A percentile compares a stretch with the other conserved stretches of the same genome.
Evolutionary conservation across 2,329 filamentous ascomycete species (phyloP).

Genomic region (Penicillium sp.): DNA sequence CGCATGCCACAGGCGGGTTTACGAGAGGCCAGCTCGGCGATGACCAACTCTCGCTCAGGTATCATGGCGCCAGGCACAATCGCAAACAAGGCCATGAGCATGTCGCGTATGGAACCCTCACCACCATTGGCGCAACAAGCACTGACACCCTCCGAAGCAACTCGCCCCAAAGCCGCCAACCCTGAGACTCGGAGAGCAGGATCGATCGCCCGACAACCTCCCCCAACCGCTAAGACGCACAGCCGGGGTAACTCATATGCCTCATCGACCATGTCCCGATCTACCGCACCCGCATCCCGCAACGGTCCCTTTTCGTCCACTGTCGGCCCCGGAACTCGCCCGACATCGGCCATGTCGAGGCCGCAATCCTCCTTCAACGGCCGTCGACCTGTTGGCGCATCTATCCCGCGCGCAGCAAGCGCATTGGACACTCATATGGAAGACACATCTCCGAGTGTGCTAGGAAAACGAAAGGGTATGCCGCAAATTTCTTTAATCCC

Average conservation of each 20-base stretch:
- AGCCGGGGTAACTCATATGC: conserved; percentile 37
- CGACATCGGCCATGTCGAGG: conserved; percentile 48
- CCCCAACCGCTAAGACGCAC: conserved; percentile 47
- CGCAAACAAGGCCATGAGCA: conserved; percentile 53
- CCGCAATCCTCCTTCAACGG: conserved; percentile 56
- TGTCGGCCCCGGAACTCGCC: conserved; percentile 55
- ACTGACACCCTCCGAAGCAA: conserved; percentile 45
- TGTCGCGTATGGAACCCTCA: conserved; percentile 30
- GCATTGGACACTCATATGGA: conserved; percentile 45
- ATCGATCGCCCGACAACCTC: conserved; percentile 30
- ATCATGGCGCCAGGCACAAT: conserved; percentile 48
- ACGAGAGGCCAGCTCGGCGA: conserved; percentile 53
- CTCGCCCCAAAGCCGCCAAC: conserved; percentile 52
- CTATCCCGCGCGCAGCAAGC: conserved; percentile 43
- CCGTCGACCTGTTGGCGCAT: conserved; percentile 49
- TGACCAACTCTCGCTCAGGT: conserved; percentile 53
- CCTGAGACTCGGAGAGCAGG: conserved; percentile 42
- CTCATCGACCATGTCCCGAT: conserved; percentile 40
- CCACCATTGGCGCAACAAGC: conserved; percentile 2
- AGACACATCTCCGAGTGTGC: conserved; percentile 37
- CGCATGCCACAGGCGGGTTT: conserved; percentile 42
- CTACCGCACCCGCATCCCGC: conserved; percentile 47
- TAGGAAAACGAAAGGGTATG: conserved; percentile 57
- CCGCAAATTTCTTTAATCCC: conserved; percentile 34
- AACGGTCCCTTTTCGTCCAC: conserved; percentile 58